Base-by-base conservation (phyloP, 495 filamentous ascomycete species). In the Apodospora peruviana region DNA sequence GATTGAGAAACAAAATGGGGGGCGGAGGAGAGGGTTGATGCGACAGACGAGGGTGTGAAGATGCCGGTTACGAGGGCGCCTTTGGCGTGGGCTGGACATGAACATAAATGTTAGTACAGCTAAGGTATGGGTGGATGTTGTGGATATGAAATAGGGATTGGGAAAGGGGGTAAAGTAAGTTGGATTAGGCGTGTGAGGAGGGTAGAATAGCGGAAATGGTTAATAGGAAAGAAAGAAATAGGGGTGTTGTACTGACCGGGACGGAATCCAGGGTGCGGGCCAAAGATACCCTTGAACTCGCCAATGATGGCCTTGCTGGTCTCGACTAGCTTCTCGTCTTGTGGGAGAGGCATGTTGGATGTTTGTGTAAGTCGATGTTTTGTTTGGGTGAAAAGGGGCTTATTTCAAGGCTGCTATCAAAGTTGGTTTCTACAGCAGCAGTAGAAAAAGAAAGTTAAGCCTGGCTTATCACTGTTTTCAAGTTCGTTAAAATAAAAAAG, bases 41-140 rank as follows among this genome's bases (percentile, higher is more conserved):
- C 75, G 35, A 57, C 49, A 3, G 60, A 17, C n/a, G 68, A 65
- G 8, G 77, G 74, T 0, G 63, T 70, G 61, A 82, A 82, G 14
- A 65, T 70, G 34, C 78, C 78, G 17, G 51, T 68, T 5, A 77
- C 58, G 18, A 78, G 58, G 45, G 64, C 37, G 8, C 77, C 77
- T 52, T 70, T 69, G 32, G 77, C 78, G 50, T 82, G 78, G 10
- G 73, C 77, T 78, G 51, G n/a, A n/a, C n/a, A n/a, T n/a, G n/a
- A n/a, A n/a, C 45, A 40, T 23, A 53, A 25, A 8, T 18, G 10
- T 46, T 19, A 10, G 12, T 47, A 16, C 9, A n/a, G 11, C 14
- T 17, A 3, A 32, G 5, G 35, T 17, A 11, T 17, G n/a, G 22
- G 5, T 5, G 14, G 14, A 34, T 7, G 29, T 7, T 34, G 29